Evolutionary conservation across 257 asterid genomes (phyloP).

Genomic region (Fraxinus pennsylvanica): DNA sequence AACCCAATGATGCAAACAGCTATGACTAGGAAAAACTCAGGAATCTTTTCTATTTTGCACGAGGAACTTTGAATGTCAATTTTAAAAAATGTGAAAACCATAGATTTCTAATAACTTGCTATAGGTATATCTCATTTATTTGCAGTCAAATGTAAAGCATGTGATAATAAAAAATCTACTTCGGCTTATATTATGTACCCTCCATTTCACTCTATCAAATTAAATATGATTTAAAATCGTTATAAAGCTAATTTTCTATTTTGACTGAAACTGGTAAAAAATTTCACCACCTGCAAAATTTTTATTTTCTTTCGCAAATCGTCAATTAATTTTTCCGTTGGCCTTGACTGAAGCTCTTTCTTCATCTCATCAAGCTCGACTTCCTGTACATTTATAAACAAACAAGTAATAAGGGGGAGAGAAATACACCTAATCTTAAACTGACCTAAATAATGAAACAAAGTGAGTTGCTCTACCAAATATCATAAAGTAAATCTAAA

Average conservation of each 20-base stretch:
- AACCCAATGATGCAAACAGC: not conserved
- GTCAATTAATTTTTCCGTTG: slow-evolving; percentile 80
- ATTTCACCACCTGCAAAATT: slow-evolving; percentile 79
- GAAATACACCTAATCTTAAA: not conserved
- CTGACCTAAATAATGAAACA: slow-evolving; percentile 23
- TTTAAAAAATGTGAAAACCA: not conserved
- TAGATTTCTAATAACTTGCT: slow-evolving; percentile 4
- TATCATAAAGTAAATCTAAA: not conserved
- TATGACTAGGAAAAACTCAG: not conserved
- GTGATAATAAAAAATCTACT: slow-evolving; percentile 1
- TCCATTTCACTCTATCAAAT: not conserved
- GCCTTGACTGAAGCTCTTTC: slow-evolving; percentile 85
- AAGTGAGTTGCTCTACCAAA: not conserved
- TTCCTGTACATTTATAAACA: slow-evolving; percentile 53
- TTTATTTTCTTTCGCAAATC: slow-evolving; percentile 93
- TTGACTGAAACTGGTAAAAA: slow-evolving; percentile 19
- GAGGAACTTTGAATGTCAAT: not conserved
- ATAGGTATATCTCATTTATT: not conserved
- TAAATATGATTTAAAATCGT: slow-evolving; percentile 5
- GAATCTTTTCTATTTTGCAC: not conserved
- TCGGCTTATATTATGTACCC: slow-evolving; percentile 14
- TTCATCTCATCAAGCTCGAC: slow-evolving; percentile 69
- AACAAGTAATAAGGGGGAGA: slow-evolving; percentile 16
- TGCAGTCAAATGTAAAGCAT: not conserved
- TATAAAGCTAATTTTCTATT: slow-evolving; percentile 19